Evolutionary conservation across 805 yeast genomes (phyloP).

Genomic region (Blastobotrys chiropterorum): DNA sequence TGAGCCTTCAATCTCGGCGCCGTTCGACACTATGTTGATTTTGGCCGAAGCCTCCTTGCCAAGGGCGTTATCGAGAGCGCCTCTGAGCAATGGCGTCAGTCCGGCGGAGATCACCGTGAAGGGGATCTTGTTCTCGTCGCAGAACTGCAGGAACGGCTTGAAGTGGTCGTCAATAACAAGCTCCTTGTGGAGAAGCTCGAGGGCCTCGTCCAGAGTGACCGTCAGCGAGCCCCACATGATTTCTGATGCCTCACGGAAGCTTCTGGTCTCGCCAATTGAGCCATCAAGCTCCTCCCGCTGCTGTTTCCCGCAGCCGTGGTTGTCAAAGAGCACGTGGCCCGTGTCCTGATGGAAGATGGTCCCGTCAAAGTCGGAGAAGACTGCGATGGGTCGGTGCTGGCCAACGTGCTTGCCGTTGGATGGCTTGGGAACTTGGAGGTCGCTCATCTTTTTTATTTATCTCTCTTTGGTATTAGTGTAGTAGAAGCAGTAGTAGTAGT

Average conservation of each 20-base stretch:
- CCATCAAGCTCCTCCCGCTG: constrained; percentile 33
- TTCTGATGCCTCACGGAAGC: constrained; percentile 38
- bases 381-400: constrained; percentile 2
- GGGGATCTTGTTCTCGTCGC: constrained; percentile 33
- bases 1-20: constrained; percentile 35
- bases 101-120: constrained; percentile 41
- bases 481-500: too few relatives aligned
- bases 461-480: too few relatives aligned
- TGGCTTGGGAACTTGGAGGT: neutral
- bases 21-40: constrained; percentile 37
- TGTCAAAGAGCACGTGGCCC: constrained; percentile 40
- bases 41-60: constrained; percentile 33
- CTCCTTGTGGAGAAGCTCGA: constrained; percentile 29
- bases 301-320: constrained; percentile 37
- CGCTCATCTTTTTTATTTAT: too few relatives aligned
- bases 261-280: constrained; percentile 31
- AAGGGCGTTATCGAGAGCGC: constrained; percentile 36
- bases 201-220: constrained; percentile 35
- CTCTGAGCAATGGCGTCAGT: constrained; percentile 36
- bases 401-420: neutral
- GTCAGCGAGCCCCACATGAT: constrained; percentile 39
- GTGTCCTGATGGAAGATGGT: constrained; percentile 41
- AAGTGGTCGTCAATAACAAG: constrained; percentile 38
- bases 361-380: constrained; percentile 37
- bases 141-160: constrained; percentile 32